A percentile compares a stretch with the other conserved stretches of the same genome.
Evolutionary conservation across 2,329 filamentous ascomycete species (phyloP).

Genomic region (Didymella pinodella): DNA sequence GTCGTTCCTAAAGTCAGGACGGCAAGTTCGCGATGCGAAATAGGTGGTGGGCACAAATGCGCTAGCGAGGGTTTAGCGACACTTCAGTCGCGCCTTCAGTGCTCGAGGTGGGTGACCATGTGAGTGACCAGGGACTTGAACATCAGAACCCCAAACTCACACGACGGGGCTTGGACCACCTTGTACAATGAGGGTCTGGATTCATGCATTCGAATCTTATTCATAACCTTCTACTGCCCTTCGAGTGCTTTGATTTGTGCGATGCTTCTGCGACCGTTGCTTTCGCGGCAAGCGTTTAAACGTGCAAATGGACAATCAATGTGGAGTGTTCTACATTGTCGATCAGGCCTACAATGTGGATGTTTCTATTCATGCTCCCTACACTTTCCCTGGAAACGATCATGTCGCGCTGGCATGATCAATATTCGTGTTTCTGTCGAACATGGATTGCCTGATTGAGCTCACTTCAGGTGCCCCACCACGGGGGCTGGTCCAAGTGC

Average conservation of each 20-base stretch:
- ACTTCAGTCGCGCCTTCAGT: slow-evolving; percentile 19
- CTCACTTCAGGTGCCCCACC: slow-evolving; percentile 32
- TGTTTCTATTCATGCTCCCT: not conserved
- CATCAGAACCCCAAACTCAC: not conserved
- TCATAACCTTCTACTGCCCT: not conserved
- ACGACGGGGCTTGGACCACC: not conserved
- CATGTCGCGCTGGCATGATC: not conserved
- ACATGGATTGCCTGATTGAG: slow-evolving; percentile 15
- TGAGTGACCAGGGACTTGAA: slow-evolving; percentile 12
- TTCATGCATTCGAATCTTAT: not conserved
- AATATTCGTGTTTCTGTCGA: not conserved
- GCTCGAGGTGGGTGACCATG: slow-evolving; percentile 37
- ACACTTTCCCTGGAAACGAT: not conserved
- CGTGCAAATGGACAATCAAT: not conserved
- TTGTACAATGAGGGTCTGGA: not conserved
- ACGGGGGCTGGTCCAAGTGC: slow-evolving; percentile 14
- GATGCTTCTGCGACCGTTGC: not conserved
- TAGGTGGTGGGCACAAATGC: slow-evolving; percentile 21
- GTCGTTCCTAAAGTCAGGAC: slow-evolving; percentile 37
- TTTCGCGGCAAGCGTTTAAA: not conserved
- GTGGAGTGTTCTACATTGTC: not conserved
- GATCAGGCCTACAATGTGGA: no score
- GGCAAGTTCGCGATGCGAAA: slow-evolving; percentile 33
- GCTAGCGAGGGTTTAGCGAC: slow-evolving; percentile 30
- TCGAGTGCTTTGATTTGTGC: not conserved